Base-by-base conservation (phyloP, 2,329 filamentous ascomycete genomes). In the Apiospora sp. region DNA sequence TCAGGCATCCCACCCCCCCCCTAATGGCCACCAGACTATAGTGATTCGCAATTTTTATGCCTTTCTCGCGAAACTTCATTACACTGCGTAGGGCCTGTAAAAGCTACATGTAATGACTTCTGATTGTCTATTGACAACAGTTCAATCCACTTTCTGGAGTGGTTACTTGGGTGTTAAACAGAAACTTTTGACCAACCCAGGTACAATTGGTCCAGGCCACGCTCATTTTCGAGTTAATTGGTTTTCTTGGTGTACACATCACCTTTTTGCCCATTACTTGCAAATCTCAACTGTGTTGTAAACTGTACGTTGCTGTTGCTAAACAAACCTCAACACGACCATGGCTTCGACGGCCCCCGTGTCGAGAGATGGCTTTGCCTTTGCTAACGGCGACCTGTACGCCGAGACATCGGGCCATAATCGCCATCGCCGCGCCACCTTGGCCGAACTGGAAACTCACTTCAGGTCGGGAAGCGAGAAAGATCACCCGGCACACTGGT, bases 401-500 rank as follows among this genome's bases (percentile, higher is more conserved):
- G 84, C 82, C 51, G 82, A 87, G 71, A 77, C 84, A 0, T 84
- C 83, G 43, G 82, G 81, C 43, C 77, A 83, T 37, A 85, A 86
- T 68, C 83, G 81, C 2, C 86, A 88, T 75, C 83, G 84, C 1
- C 86, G 86, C 4, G 86, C 84, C 0, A 83, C 83, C 0, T 44
- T 80, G 3, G 75, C 81, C 0, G 86, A 89, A 75, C 82, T 89
- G 5, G 81, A 83, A 73, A 79, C 82, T 2, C 82, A 86, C 68
- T 86, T 88, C 74, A 84, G 86, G 64, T 74, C 73, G 24, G 82
- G 82, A 51, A 82, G 75, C 49, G 80, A 81, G 37, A 83, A 82
- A 61, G 88, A 91, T 75, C 85, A 85, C 61, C 86, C 89, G 0
- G 89, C 84, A 0, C 88, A 91, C 74, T 92, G 87, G 87, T 92